Conservation (phyloP, 202 grass and related monocot genomes). For the Elaeis oleifera region DNA sequence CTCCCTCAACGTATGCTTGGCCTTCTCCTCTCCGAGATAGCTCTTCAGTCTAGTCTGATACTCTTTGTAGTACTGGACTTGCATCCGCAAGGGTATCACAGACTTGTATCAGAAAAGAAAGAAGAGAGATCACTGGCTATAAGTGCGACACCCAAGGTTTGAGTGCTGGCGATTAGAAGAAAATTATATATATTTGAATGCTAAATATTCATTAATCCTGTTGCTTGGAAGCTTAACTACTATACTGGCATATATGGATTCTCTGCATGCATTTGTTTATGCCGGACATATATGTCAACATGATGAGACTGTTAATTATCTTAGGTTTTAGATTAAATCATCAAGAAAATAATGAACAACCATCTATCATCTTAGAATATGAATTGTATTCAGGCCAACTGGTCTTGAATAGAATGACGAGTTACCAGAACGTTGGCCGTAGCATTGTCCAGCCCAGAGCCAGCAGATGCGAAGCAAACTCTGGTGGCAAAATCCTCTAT, state of each 20-base stretch:
- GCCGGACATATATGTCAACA: no score
- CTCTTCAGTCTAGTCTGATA: constrained; percentile 34
- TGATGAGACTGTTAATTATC: no score
- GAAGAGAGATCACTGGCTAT: neutral
- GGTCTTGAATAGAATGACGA: neutral
- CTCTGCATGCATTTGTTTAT: no score
- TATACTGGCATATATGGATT: no score
- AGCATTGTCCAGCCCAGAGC: constrained; percentile 41
- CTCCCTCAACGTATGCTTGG: constrained; percentile 29
- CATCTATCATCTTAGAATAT: neutral
- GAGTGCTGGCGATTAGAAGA: neutral
- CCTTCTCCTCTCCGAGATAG: constrained; percentile 29
- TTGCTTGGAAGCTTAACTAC: no score
- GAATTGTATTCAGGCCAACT: no score
- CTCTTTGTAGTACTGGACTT: constrained; percentile 49
- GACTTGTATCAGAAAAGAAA: constrained; percentile 4
- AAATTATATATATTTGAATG: neutral
- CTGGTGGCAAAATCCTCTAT: constrained; percentile 42
- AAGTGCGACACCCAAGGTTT: neutral
- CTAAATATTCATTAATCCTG: no score
- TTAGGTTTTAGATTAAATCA: no score
- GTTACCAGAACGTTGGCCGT: constrained; percentile 41
- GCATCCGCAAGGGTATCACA: constrained; percentile 54
- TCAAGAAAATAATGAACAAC: neutral
- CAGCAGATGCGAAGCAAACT: constrained; percentile 60